These are phyloP conservation scores for Capronia coronata DNA, from an alignment of 2,329 filamentous ascomycete species.

Conservation along the genomic window DNA sequence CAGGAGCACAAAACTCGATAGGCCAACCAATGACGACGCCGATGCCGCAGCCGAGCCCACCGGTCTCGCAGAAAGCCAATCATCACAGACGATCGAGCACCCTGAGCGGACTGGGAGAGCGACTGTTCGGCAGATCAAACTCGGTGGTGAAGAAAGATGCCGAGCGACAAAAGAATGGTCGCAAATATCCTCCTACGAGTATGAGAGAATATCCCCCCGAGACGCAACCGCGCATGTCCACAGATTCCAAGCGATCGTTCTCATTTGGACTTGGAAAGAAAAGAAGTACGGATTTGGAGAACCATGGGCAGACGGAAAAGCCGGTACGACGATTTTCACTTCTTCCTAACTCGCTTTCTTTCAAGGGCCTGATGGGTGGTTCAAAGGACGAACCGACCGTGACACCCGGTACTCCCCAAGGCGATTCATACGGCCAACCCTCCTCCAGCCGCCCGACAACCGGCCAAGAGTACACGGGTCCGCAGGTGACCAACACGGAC, in stretches of 20 bases:
- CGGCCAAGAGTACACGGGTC: conserved; percentile 12
- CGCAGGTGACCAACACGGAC: conserved; percentile 17
- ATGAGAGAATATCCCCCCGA: conserved; percentile 65
- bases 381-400: conserved; percentile 45
- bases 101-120: conserved; percentile 74
- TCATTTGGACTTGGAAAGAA: conserved; percentile 65
- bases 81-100: conserved; percentile 65
- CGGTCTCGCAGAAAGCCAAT: conserved; percentile 35
- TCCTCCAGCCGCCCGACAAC: conserved; percentile 11
- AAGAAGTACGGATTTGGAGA: conserved; percentile 61
- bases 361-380: conserved; percentile 58
- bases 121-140: conserved; percentile 74
- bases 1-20: conserved; percentile 49
- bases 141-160: conserved; percentile 44
- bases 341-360: conserved; percentile 57
- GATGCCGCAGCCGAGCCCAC: conserved; percentile 50
- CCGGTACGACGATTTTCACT: conserved; percentile 62
- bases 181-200: conserved; percentile 83
- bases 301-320: conserved; percentile 51
- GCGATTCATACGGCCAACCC: conserved; percentile 25
- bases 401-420: conserved; percentile 37
- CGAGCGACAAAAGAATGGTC: conserved; percentile 44
- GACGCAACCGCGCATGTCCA: conserved; percentile 54
- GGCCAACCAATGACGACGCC: conserved; percentile 52
- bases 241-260: conserved; percentile 69